Evolutionary conservation across 2,329 filamentous ascomycete genomes (phyloP).

Genomic region (Hypoxylon sp.): DNA sequence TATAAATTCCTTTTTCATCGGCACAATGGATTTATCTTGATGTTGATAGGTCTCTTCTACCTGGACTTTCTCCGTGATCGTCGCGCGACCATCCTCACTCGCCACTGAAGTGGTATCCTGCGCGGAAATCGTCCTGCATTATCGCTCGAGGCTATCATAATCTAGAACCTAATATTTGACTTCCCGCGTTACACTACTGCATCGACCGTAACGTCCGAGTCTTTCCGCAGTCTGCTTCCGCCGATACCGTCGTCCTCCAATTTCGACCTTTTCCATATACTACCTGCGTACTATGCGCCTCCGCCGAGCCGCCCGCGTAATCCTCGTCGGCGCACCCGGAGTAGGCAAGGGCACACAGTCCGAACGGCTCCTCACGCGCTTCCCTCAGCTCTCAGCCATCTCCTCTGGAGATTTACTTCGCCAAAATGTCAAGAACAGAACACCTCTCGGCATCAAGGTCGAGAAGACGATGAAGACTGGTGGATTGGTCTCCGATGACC

Average conservation of each 20-base stretch:
- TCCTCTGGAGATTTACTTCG: constrained; percentile 94
- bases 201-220: constrained; percentile 37
- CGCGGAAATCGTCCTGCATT: constrained; percentile 23
- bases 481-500: constrained; percentile 88
- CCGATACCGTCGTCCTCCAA: constrained; percentile 20
- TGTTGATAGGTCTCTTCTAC: neutral
- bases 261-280: constrained; percentile 25
- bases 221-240: constrained; percentile 19
- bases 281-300: constrained; percentile 70
- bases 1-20: constrained; percentile 7
- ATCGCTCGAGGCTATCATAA: constrained; percentile 14
- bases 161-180: constrained; percentile 24
- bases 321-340: constrained; percentile 94
- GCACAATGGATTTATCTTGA: constrained; percentile 36
- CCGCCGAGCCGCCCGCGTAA: constrained; percentile 87
- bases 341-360: constrained; percentile 98
- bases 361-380: constrained; percentile 86
- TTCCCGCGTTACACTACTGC: constrained; percentile 24
- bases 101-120: constrained; percentile 26
- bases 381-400: constrained; percentile 90
- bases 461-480: constrained; percentile 90
- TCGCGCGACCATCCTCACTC: constrained; percentile 5
- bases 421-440: constrained; percentile 91
- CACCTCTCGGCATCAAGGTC: constrained; percentile 90
- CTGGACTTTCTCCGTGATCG: constrained; percentile 2